These are phyloP conservation scores for Magnolia kwangsiensis DNA, from an alignment of 164 flowering plant species.

Conservation along the genomic window DNA sequence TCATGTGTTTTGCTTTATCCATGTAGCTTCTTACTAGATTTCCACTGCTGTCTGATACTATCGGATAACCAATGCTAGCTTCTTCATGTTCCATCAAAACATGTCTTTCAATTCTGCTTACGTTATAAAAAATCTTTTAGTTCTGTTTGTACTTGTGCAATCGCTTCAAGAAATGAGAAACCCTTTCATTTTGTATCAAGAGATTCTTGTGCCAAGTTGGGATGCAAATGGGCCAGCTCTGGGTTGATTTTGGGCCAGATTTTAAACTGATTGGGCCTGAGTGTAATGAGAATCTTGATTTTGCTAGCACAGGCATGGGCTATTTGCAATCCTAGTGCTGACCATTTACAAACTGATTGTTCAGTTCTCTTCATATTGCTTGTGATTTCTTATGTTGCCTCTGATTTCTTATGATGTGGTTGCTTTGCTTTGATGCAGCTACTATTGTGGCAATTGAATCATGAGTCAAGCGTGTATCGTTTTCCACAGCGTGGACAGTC, in stretches of 20 bases:
- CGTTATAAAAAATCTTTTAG: neutral
- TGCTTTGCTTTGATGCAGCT: neutral
- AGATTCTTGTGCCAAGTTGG: too few relatives aligned
- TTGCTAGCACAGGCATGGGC: neutral
- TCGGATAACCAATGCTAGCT: neutral
- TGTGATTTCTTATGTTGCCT: too few relatives aligned
- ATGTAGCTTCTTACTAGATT: too few relatives aligned
- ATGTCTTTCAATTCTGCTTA: neutral
- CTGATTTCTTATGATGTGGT: neutral
- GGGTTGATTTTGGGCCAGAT: too few relatives aligned
- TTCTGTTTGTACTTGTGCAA: neutral
- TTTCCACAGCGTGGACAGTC: slow-evolving; percentile 80
- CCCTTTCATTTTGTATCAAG: too few relatives aligned
- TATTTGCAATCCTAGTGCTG: neutral
- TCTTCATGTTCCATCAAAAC: neutral
- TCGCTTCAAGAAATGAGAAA: neutral
- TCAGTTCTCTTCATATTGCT: neutral
- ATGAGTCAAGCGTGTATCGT: slow-evolving; percentile 91
- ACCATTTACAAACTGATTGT: neutral
- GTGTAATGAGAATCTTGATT: too few relatives aligned
- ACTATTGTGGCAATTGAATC: neutral
- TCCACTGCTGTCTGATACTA: too few relatives aligned
- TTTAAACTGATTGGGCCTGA: too few relatives aligned
- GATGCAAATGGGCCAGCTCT: too few relatives aligned
- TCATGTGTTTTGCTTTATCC: too few relatives aligned